These are phyloP conservation scores for Sporobolomyces roseus DNA, from an alignment of 768 basidiomycete genomes.

Conservation along the genomic window DNA sequence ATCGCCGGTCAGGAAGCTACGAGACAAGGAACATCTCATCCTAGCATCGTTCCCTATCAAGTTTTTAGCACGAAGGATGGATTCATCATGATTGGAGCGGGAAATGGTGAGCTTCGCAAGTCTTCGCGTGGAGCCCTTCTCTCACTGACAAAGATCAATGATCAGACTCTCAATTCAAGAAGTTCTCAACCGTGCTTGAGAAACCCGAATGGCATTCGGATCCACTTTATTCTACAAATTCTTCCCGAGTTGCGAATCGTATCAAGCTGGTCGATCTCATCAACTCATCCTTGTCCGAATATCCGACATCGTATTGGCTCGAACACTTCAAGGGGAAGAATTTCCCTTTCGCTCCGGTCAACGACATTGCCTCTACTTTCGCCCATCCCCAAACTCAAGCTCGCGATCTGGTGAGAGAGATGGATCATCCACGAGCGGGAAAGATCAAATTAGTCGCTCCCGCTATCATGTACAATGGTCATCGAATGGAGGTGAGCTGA, in stretches of 20 bases:
- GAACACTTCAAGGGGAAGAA: conserved; percentile 69
- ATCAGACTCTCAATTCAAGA: conserved; percentile 61
- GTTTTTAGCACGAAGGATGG: conserved; percentile 76
- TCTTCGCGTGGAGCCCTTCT: background rate
- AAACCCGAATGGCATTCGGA: conserved; percentile 60
- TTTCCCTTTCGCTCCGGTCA: conserved; percentile 88
- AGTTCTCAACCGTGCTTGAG: conserved; percentile 63
- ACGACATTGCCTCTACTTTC: conserved; percentile 83
- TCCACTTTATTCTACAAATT: conserved; percentile 67
- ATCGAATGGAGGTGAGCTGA: conserved; percentile 37
- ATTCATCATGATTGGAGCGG: conserved; percentile 83
- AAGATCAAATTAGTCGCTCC: conserved; percentile 43
- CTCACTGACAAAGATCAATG: too few relatives aligned
- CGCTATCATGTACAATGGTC: conserved; percentile 42
- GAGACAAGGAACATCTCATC: conserved; percentile 87
- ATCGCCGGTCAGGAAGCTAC: conserved; percentile 76
- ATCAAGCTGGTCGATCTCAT: conserved; percentile 66
- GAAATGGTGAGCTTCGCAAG: conserved; percentile 57
- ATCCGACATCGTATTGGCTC: conserved; percentile 70
- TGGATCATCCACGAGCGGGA: conserved; percentile 74
- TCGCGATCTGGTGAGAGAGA: conserved; percentile 67
- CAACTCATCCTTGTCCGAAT: conserved; percentile 58
- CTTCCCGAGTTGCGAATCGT: conserved; percentile 70
- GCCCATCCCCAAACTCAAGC: conserved; percentile 80
- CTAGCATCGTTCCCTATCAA: conserved; percentile 65